These are phyloP conservation scores for Mucor lusitanicus DNA, from an alignment of 371 early-diverging fungal genomes.

Conservation along the genomic window DNA sequence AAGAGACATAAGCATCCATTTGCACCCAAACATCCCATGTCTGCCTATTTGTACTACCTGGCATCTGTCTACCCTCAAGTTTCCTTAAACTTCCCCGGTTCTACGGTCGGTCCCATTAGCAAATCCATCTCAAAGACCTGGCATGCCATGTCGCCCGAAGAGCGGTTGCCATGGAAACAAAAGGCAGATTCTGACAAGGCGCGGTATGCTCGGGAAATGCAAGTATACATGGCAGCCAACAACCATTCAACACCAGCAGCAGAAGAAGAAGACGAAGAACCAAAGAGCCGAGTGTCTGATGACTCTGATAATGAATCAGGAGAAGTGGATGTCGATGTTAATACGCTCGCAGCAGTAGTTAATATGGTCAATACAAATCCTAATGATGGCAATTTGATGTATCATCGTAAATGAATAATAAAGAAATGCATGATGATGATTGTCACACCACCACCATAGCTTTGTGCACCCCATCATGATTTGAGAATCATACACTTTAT, in stretches of 20 bases:
- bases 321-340: conserved; percentile 4
- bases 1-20: conserved; percentile 68
- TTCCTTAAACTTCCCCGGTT: conserved; percentile 48
- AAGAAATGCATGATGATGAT: neutral
- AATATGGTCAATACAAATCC: conserved; percentile 16
- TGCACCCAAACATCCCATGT: conserved; percentile 82
- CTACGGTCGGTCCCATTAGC: conserved; percentile 73
- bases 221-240: conserved; percentile 48
- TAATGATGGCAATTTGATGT: neutral
- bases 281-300: neutral
- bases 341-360: conserved; percentile 15
- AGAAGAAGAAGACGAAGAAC: neutral
- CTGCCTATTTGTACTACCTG: conserved; percentile 73
- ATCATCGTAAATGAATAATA: neutral
- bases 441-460: neutral
- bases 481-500: neutral
- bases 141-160: conserved; percentile 63
- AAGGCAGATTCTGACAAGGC: conserved; percentile 75
- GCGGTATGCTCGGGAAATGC: conserved; percentile 76
- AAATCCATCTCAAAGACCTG: conserved; percentile 68
- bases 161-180: conserved; percentile 64
- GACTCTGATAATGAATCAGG: conserved; percentile 1
- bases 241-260: conserved; percentile 15
- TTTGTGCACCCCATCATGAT: neutral
- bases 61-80: conserved; percentile 43